Evolutionary conservation across 352 stramenopile genomes (phyloP), one percentile per base, ranked within the genome.

Genomic region (Phytophthora sp.): DNA sequence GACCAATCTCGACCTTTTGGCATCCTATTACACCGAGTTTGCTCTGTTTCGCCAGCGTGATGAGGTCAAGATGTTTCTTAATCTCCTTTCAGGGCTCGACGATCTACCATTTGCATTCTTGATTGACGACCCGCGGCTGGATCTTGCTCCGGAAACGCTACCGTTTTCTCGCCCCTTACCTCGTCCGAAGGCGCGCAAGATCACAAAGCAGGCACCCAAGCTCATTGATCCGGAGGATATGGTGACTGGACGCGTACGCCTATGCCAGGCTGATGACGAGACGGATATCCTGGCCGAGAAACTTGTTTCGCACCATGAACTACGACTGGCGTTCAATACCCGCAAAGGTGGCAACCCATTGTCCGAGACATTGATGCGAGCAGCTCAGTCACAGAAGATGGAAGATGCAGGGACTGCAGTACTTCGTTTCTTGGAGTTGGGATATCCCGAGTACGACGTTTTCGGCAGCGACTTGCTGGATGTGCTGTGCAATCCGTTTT

Each of bases 211-310:
- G 20, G 79, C 81, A 15, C 84, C 84, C 3, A 88, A 86, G 61
- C 79, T 93, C 45, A 95, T 95, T 49, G 83, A 93, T 39, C 84
- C 87, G 0, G 83, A 95, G 44, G 87, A 93, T 67, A 95, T 93
- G 87, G 81, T 93, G 15, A 73, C 76, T 52, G 84, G 84, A 4
- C 80, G 83, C 15, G 84, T 95, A 23, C 77, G 79, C 7, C 73
- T 93, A n/a, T 93, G 81, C 29, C 67, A 85, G 33, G 77, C 81
- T 39, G 79, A 93, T 54, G 72, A 77, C 23, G 78, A 91, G 20
- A 86, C 80, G 9, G 80, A 75, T 7, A n/a, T 95, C 30, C 58
- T 95, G 6, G 84, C 83, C 2, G 64, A 89, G 31, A 94, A 95
- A 58, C 74, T 93, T 6, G 80, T 93, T 26, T 88, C 85, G 30